Base-by-base conservation (phyloP, 176 grass and related monocot species). In the Rhynchospora breviuscula region DNA sequence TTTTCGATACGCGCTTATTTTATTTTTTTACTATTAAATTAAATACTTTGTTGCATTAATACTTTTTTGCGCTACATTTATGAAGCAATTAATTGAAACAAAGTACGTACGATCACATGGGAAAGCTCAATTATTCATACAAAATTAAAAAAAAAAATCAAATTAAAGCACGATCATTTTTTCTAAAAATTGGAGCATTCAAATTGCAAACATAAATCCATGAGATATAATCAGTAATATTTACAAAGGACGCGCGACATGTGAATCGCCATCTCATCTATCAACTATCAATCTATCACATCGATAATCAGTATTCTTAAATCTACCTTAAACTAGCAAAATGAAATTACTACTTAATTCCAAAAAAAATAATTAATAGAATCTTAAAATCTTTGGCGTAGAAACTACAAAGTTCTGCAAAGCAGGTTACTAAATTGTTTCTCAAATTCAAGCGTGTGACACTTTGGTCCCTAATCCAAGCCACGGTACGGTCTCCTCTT, bases 391-490 rank as follows among this genome's bases (percentile, higher is more conserved):
- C 46, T 82, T 35, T 67, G 19, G 44, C 35, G 13, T 46, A 80
- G 19, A 25, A 57, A 62, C 8, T 80, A 67, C 45, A 53, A 67
- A 59, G 59, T 82, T 65, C 67, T 21, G 46, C 63, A 82, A 63
- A 66, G 10, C 63, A 82, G 44, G 6, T 68, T 52, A 1, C 6
- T 52, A 51, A 82, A 22, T 59, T 61, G 8, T 35, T 61, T 43
- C 26, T 25, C 0, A 63, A 44, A n/a, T 11, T 72, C 40, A 60
- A 5, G 11, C 22, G 22, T 88, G 77, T 83, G 80, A 18, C 23
- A 62, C 23, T 43, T 81, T 81, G 17, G 80, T 68, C 46, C 40
- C 69, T 75, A 78, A 87, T 59, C 82, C 61, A 82, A 83, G 85
- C 86, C 85, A 61, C 48, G 85, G 7, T n/a, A 72, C 21, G 14